Evolutionary conservation across 257 asterid species (phyloP).

Genomic region (Ilex asprella): DNA sequence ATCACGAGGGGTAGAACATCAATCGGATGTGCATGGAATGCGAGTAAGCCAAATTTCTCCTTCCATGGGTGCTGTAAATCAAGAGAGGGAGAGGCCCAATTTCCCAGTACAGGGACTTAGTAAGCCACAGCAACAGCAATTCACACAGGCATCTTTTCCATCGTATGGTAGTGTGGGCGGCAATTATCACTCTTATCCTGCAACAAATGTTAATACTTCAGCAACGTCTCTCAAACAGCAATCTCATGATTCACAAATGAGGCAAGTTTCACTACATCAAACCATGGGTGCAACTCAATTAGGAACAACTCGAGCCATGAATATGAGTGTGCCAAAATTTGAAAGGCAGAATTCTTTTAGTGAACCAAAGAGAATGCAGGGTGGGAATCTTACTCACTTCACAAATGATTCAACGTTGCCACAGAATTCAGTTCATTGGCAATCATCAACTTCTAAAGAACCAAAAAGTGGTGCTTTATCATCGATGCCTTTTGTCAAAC

Average conservation of each 20-base stretch:
- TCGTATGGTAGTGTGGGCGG: slow-evolving; percentile 47
- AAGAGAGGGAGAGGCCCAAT: slow-evolving; percentile 61
- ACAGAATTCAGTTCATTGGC: slow-evolving; percentile 42
- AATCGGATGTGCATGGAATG: slow-evolving; percentile 45
- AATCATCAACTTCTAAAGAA: slow-evolving; percentile 32
- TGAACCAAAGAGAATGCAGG: slow-evolving; percentile 47
- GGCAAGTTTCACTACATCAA: slow-evolving; percentile 58
- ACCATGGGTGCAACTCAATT: slow-evolving; percentile 37
- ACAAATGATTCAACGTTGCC: slow-evolving; percentile 33
- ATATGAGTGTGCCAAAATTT: slow-evolving; percentile 45
- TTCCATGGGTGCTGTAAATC: slow-evolving; percentile 37
- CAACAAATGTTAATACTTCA: slow-evolving; percentile 38
- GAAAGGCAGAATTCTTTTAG: slow-evolving; percentile 45
- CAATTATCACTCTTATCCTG: slow-evolving; percentile 49
- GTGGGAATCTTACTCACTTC: slow-evolving; percentile 30
- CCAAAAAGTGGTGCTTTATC: slow-evolving; percentile 36
- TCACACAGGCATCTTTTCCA: slow-evolving; percentile 58
- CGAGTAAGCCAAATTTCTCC: slow-evolving; percentile 40
- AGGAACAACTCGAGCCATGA: slow-evolving; percentile 46
- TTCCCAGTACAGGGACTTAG: slow-evolving; percentile 56
- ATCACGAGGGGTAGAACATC: slow-evolving; percentile 46
- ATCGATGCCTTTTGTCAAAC: slow-evolving; percentile 52
- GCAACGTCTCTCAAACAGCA: slow-evolving; percentile 49
- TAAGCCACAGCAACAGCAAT: slow-evolving; percentile 59
- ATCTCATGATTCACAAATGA: slow-evolving; percentile 57